phyloP scores from a whole-genome alignment of 345 rosid genomes.

The Nasturtium officinale region DNA sequence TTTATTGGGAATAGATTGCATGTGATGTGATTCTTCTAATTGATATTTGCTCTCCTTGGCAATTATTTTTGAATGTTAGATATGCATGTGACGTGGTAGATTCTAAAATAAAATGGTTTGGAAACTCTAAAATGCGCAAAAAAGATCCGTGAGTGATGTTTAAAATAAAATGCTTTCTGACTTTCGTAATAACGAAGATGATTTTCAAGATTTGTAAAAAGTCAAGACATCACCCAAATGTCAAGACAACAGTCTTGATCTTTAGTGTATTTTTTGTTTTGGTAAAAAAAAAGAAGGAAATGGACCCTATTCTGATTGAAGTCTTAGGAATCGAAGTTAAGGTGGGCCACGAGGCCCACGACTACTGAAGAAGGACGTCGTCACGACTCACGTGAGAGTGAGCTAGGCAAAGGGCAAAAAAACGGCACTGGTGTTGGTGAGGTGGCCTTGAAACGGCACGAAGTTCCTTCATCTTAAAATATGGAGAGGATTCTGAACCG shows the following conservation, averaged over 20 bases:
- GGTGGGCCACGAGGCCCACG: background rate
- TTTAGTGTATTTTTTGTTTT: no score
- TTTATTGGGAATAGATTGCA: background rate
- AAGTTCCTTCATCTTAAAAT: background rate
- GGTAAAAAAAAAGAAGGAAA: no score
- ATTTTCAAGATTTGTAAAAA: no score
- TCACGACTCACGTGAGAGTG: slow-evolving; percentile 1
- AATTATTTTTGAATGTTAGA: background rate
- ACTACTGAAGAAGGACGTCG: background rate
- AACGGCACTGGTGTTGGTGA: background rate
- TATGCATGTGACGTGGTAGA: background rate
- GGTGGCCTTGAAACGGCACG: slow-evolving; percentile 6
- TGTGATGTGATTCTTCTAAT: background rate
- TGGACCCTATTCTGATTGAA: background rate
- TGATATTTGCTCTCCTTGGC: background rate
- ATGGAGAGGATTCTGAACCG: background rate
- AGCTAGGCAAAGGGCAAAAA: background rate
- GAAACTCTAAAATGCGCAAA: no score
- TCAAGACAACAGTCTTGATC: no score
- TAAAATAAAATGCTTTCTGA: no score
- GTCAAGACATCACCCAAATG: no score
- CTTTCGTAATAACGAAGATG: no score
- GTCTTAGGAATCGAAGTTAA: background rate
- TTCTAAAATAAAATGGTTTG: no score
- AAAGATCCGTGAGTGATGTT: no score